A percentile compares a stretch with the other conserved stretches of the same genome.
Conservation (phyloP, 257 asterid genomes). For the Lycium barbarum region DNA sequence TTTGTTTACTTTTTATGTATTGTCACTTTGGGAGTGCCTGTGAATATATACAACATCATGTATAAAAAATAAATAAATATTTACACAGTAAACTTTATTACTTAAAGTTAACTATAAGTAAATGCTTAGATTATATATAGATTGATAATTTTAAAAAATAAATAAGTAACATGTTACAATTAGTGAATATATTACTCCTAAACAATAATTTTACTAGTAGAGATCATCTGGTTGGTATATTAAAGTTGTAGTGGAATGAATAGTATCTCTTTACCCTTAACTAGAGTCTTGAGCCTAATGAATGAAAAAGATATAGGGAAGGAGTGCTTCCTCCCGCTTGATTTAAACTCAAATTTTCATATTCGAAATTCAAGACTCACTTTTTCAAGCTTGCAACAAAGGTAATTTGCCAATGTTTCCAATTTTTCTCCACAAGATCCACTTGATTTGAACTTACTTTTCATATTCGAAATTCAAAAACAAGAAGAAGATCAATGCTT, state of each 20-base stretch:
- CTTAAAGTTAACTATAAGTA: background rate
- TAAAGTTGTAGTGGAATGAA: background rate
- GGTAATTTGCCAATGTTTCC: no score
- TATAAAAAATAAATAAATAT: background rate
- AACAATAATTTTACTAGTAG: background rate
- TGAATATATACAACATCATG: background rate
- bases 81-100: background rate
- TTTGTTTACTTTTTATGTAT: background rate
- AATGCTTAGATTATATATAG: background rate
- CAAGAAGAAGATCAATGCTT: no score
- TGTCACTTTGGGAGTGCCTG: background rate
- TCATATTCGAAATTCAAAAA: no score
- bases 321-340: no score
- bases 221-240: background rate
- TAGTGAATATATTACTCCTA: background rate
- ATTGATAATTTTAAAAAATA: background rate
- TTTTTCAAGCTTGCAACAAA: no score
- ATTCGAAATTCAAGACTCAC: no score
- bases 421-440: no score
- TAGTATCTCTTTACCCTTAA: no score
- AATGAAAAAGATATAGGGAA: no score
- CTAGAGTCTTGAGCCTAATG: no score
- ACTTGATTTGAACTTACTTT: no score
- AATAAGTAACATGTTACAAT: background rate
- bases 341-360: no score